Percentiles rank a stretch among this genome's conserved stretches.
phyloP scores from a whole-genome alignment of 169 alveolate species.

The Plasmodium relictum region DNA sequence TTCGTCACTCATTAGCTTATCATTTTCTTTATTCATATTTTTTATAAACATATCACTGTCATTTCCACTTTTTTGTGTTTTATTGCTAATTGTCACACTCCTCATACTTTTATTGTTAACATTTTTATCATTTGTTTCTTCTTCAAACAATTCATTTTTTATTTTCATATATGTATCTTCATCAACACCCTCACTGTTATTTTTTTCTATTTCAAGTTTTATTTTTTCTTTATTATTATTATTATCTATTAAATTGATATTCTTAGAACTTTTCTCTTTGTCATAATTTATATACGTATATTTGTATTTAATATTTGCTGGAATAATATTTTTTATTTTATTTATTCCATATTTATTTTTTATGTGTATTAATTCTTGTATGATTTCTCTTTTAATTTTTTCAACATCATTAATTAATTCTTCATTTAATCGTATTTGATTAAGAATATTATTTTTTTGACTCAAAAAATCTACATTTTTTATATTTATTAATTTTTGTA shows the following conservation, averaged over 20 bases:
- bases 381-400: conserved; percentile 56
- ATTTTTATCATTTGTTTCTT: not conserved
- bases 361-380: conserved; percentile 63
- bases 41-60: not conserved
- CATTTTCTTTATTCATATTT: not conserved
- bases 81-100: not conserved
- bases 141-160: not conserved
- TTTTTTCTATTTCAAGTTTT: not conserved
- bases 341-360: conserved; percentile 49
- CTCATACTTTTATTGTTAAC: not conserved
- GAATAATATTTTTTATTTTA: not conserved
- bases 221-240: not conserved
- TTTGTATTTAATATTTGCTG: conserved; percentile 26
- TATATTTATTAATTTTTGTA: conserved; percentile 77
- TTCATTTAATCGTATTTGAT: conserved; percentile 16
- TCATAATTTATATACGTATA: conserved; percentile 33
- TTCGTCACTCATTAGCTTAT: not conserved
- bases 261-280: not conserved
- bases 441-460: conserved; percentile 44
- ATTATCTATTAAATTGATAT: not conserved
- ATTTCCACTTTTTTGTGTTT: not conserved
- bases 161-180: not conserved
- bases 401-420: conserved; percentile 55
- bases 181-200: not conserved
- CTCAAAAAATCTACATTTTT: conserved; percentile 71